Evolutionary conservation across 1,284 basidiomycete species (phyloP), one percentile per base, ranked within the genome.

Genomic region (Ustilago xerochloae): DNA sequence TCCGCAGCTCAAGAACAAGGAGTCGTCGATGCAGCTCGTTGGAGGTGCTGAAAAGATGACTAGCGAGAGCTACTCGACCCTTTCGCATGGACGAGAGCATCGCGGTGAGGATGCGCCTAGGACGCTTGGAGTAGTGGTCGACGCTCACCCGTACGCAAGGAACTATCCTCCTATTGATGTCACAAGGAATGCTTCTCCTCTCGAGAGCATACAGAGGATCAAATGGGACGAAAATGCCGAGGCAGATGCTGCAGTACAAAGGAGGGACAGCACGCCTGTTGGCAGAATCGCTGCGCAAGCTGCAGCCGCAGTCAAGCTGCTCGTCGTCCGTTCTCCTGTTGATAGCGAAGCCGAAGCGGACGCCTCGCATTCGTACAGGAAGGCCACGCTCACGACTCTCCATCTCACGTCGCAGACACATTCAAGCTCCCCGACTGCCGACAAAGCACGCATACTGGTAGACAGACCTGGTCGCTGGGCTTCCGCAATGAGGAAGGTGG

Each of bases 11-110:
- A 39, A 50, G n/a, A 30, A 30, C 12, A 36, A 64, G 26, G 33
- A 46, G 6, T 59, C 63, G 2, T 15, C 35, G 2, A 35, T 12
- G 12, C 18, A 47, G 8, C 46, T 65, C 4, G 13, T 65, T 2
- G 26, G 24, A 6, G 13, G 24, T 1, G 41, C n/a, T 5, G 16
- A 50, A 12, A 50, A 60, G 29, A 35, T 55, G 47, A 56, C 47
- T 7, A 60, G 41, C 29, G 57, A 60, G 13, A 18, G 22, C 4
- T 64, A 57, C 33, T 49, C 45, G 5, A 4, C 35, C 13, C 35
- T n/a, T 7, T 36, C 38, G 13, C 9, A 9, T n/a, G n/a, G n/a
- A n/a, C n/a, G n/a, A n/a, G n/a, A n/a, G n/a, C n/a, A n/a, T n/a
- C n/a, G n/a, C n/a, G n/a, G n/a, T n/a, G n/a, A n/a, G n/a, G n/a